A percentile compares a stretch with the other conserved stretches of the same genome.
Evolutionary conservation across 495 filamentous ascomycete species (phyloP).

Genomic region (Penicillium turbatum): DNA sequence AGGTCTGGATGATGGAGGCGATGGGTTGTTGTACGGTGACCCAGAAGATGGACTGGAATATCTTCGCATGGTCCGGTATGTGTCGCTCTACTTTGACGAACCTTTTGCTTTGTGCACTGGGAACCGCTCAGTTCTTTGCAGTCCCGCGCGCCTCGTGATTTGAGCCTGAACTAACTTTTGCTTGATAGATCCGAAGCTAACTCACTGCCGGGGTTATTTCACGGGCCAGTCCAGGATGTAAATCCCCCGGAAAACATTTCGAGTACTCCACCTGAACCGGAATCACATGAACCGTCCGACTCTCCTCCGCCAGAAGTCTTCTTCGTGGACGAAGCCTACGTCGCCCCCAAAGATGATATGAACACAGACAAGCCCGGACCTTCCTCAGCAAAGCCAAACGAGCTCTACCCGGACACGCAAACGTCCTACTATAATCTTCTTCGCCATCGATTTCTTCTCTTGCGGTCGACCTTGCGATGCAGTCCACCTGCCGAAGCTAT

Average conservation of each 20-base stretch:
- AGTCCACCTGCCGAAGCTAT: constrained; percentile 49
- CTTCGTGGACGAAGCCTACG: constrained; percentile 22
- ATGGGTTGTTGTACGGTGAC: constrained; percentile 46
- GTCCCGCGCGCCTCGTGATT: constrained; percentile 8
- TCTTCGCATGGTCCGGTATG: constrained; percentile 77
- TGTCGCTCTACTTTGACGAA: background rate
- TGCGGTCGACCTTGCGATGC: constrained; percentile 55
- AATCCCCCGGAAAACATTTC: background rate
- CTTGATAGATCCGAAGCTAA: constrained; percentile 64
- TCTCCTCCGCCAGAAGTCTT: constrained; percentile 13
- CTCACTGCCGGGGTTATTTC: constrained; percentile 61
- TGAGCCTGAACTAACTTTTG: constrained; percentile 10
- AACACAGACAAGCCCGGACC: background rate
- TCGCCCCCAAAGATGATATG: constrained; percentile 14
- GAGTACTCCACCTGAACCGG: background rate
- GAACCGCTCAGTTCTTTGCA: constrained; percentile 27
- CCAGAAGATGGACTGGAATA: constrained; percentile 67
- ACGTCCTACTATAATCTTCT: constrained; percentile 60
- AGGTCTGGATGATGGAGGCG: constrained; percentile 58
- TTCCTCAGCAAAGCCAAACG: background rate
- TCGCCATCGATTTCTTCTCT: constrained; percentile 51
- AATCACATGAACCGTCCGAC: background rate
- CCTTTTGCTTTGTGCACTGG: constrained; percentile 18
- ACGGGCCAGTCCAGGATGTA: constrained; percentile 34
- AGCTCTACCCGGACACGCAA: constrained; percentile 48